Conservation (phyloP, 2,329 filamentous ascomycete genomes). For the Colletotrichum echinochloae region DNA sequence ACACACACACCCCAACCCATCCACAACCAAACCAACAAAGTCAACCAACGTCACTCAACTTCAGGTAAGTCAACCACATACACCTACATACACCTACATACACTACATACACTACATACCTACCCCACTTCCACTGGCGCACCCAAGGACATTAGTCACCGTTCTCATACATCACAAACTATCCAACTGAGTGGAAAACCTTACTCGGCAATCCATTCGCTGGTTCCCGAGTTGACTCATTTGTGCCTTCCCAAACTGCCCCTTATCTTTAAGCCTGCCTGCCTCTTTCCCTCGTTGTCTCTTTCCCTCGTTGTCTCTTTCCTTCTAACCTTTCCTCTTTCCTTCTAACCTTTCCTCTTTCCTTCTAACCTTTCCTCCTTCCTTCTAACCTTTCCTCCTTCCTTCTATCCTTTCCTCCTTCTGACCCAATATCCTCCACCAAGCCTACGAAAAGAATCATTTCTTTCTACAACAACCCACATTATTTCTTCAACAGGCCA, state of each 20-base stretch:
- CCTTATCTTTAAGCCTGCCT: background rate
- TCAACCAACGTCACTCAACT: background rate
- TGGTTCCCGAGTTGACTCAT: background rate
- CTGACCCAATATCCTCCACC: no score
- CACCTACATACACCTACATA: background rate
- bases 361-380: background rate
- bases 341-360: background rate
- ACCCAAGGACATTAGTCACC: no score
- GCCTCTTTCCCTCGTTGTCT: background rate
- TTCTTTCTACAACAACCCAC: background rate
- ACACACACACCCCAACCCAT: background rate
- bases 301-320: background rate
- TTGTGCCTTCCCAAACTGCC: background rate
- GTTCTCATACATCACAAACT: background rate
- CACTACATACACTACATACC: no score
- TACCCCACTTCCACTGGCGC: background rate
- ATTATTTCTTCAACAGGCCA: background rate
- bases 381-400: no score
- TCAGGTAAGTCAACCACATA: background rate
- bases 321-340: background rate
- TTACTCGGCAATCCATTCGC: no score
- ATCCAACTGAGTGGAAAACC: background rate
- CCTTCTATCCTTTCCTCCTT: background rate
- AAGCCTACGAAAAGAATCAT: background rate
- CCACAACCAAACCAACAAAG: background rate